Conservation (phyloP, 2,329 filamentous ascomycete species). For the Colletotrichum liaoningense region DNA sequence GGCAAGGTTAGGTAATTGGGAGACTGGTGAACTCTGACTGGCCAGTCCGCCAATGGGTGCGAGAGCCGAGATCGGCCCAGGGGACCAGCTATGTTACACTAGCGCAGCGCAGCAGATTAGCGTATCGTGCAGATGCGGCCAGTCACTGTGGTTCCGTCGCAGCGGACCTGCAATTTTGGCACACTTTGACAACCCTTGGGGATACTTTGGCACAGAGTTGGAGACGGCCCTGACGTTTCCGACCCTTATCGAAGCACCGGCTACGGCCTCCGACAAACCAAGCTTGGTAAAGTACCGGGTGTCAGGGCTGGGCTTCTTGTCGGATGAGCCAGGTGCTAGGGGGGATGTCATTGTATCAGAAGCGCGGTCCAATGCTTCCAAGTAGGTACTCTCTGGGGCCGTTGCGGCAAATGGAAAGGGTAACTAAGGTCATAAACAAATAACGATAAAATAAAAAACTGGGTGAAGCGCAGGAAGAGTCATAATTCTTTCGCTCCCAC, state of each 20-base stretch:
- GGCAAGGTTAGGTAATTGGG: constrained; percentile 35
- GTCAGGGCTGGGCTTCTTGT: constrained; percentile 14
- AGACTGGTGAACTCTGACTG: constrained; percentile 15
- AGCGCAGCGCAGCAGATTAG: constrained; percentile 25
- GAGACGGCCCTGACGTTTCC: neutral
- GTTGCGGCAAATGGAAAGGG: constrained; percentile 12
- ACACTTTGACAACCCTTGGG: neutral
- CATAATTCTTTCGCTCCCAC: constrained; percentile 31
- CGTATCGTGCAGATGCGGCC: constrained; percentile 13
- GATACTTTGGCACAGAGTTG: constrained; percentile 2
- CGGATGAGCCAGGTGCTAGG: constrained; percentile 20
- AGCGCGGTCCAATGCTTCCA: neutral
- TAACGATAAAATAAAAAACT: constrained; percentile 23
- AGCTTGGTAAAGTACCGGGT: constrained; percentile 15
- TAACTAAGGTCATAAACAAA: neutral
- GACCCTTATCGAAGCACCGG: constrained; percentile 12
- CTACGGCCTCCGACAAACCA: constrained; percentile 1
- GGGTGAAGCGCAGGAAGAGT: constrained; percentile 36
- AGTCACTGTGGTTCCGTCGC: constrained; percentile 11
- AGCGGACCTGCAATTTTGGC: constrained; percentile 3
- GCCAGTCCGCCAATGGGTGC: constrained; percentile 19
- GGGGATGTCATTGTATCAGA: constrained; percentile 32
- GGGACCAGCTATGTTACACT: constrained; percentile 26
- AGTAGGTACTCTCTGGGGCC: constrained; percentile 6
- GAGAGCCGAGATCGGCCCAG: constrained; percentile 37